phyloP scores from a whole-genome alignment of 2,329 filamentous ascomycete genomes.

The Penicillium corylophilum region DNA sequence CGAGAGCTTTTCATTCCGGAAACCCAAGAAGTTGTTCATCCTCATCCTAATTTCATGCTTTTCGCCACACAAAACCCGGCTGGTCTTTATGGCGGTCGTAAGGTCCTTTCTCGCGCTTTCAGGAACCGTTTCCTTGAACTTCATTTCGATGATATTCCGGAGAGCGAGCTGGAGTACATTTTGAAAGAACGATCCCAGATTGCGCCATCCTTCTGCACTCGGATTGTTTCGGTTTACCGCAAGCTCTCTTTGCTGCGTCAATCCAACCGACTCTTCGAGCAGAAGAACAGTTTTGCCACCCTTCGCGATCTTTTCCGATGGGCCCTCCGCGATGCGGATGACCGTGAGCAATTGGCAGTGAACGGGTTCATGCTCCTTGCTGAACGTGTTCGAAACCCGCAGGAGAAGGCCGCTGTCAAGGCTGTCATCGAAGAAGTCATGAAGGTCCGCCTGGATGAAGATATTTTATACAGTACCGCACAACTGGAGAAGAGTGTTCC shows the following conservation, averaged over 20 bases:
- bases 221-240: slow-evolving; percentile 91
- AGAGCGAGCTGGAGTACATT: slow-evolving; percentile 89
- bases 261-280: slow-evolving; percentile 87
- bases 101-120: slow-evolving; percentile 89
- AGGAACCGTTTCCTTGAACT: slow-evolving; percentile 95
- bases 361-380: slow-evolving; percentile 97
- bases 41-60: slow-evolving; percentile 93
- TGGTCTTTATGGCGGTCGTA: slow-evolving; percentile 90
- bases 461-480: slow-evolving; percentile 66
- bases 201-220: slow-evolving; percentile 83
- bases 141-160: slow-evolving; percentile 96
- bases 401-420: slow-evolving; percentile 82
- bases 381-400: slow-evolving; percentile 87
- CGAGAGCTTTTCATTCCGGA: slow-evolving; percentile 93
- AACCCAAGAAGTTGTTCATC: slow-evolving; percentile 88
- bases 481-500: slow-evolving; percentile 57
- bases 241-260: slow-evolving; percentile 88
- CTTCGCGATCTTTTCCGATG: slow-evolving; percentile 93
- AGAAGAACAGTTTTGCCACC: slow-evolving; percentile 96
- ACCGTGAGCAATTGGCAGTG: slow-evolving; percentile 79
- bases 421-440: slow-evolving; percentile 86
- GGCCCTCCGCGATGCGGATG: slow-evolving; percentile 82
- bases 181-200: slow-evolving; percentile 84
- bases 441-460: slow-evolving; percentile 76
- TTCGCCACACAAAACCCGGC: slow-evolving; percentile 98